These are phyloP conservation scores for Micromonas commoda DNA, from an alignment of 139 green algal species.

Conservation along the genomic window DNA sequence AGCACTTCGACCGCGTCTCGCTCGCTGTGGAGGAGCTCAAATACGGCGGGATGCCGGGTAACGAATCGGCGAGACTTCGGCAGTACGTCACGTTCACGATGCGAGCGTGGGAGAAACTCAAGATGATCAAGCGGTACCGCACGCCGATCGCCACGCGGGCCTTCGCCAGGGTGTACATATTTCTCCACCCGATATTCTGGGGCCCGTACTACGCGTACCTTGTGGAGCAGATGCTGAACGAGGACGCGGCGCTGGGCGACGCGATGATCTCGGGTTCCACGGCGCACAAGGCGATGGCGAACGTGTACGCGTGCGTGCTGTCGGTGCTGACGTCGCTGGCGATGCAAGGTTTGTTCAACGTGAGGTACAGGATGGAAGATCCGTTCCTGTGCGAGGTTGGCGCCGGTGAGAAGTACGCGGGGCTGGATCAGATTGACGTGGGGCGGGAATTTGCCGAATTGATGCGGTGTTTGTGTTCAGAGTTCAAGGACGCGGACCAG, in stretches of 20 bases:
- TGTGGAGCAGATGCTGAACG: background rate
- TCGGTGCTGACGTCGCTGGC: slow-evolving; percentile 12
- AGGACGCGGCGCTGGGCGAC: background rate
- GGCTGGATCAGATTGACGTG: background rate
- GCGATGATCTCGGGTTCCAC: background rate
- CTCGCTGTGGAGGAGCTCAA: slow-evolving; percentile 11
- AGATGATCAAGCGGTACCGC: slow-evolving; percentile 18
- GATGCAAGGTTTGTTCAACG: slow-evolving; percentile 21
- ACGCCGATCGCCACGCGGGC: slow-evolving; percentile 16
- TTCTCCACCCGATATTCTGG: slow-evolving; percentile 16
- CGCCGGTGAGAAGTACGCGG: background rate
- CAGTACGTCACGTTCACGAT: background rate
- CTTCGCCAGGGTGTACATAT: slow-evolving; percentile 22
- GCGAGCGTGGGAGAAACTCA: slow-evolving; percentile 12
- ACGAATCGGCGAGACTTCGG: slow-evolving; percentile 16
- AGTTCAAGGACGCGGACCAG: background rate
- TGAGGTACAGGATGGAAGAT: slow-evolving; percentile 16
- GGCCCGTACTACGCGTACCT: slow-evolving; percentile 22
- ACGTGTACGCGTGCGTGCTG: slow-evolving; percentile 11
- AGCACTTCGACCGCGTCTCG: background rate
- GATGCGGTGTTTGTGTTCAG: background rate
- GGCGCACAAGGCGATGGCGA: background rate
- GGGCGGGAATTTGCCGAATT: background rate
- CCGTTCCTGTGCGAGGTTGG: background rate
- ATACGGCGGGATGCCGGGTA: slow-evolving; percentile 16